These are phyloP conservation scores for Amphicarpaea edgeworthii DNA, from an alignment of 306 rosid genomes.

Conservation along the genomic window DNA sequence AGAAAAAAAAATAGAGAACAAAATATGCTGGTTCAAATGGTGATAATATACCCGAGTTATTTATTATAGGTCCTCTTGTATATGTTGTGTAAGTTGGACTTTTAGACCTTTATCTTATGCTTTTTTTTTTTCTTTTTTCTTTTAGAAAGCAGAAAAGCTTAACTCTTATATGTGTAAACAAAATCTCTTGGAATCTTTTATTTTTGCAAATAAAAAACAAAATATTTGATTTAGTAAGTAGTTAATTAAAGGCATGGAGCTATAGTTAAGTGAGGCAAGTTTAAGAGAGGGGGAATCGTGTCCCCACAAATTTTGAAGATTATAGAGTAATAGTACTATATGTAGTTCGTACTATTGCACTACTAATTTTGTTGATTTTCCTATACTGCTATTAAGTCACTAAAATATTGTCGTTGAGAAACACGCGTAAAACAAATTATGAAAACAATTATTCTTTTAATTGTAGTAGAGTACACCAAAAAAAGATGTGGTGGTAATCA, in stretches of 20 bases:
- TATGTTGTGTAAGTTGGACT: not conserved
- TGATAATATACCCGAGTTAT: no score
- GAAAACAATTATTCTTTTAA: not conserved
- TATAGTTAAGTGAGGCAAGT: not conserved
- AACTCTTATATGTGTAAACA: not conserved
- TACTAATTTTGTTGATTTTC: slow-evolving; percentile 42
- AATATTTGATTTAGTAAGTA: not conserved
- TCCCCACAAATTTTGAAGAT: slow-evolving; percentile 38
- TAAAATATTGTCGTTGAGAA: slow-evolving; percentile 13
- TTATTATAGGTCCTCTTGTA: no score
- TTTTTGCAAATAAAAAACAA: not conserved
- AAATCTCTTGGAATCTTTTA: not conserved
- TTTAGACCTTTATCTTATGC: not conserved
- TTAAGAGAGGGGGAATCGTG: not conserved
- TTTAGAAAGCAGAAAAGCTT: not conserved
- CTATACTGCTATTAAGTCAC: not conserved
- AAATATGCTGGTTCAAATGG: not conserved
- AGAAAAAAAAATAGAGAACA: not conserved
- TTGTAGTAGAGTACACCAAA: not conserved
- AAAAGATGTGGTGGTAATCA: not conserved
- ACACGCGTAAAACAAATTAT: not conserved
- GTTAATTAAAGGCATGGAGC: not conserved
- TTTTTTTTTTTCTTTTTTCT: not conserved
- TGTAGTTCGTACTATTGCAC: slow-evolving; percentile 27
- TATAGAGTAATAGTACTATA: slow-evolving; percentile 41